phyloP scores from a whole-genome alignment of 495 filamentous ascomycete genomes.

The Penicillium ochrochloron region DNA sequence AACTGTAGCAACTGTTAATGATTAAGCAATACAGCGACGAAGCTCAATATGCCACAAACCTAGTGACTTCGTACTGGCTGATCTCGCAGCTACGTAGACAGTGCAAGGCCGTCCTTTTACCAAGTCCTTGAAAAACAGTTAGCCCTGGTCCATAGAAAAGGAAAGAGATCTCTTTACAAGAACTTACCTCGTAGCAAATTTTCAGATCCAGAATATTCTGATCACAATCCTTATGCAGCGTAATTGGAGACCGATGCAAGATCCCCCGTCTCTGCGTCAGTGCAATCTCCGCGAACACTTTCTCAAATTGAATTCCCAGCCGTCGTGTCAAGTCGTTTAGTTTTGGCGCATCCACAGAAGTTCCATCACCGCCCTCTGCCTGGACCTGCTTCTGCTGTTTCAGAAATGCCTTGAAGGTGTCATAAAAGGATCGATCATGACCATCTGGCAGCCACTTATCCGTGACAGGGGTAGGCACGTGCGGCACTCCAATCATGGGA shows the following conservation, averaged over 20 bases:
- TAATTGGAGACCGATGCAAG: slow-evolving; percentile 55
- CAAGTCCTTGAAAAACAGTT: slow-evolving; percentile 22
- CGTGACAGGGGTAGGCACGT: slow-evolving; percentile 27
- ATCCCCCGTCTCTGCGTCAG: slow-evolving; percentile 61
- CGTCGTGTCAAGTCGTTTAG: slow-evolving; percentile 57
- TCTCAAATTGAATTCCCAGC: slow-evolving; percentile 56
- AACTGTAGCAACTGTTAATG: slow-evolving; percentile 36
- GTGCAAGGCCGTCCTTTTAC: slow-evolving; percentile 35
- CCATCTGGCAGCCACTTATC: slow-evolving; percentile 48
- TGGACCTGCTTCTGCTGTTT: slow-evolving; percentile 36
- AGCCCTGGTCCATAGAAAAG: background rate
- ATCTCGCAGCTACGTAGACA: slow-evolving; percentile 45
- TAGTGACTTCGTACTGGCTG: slow-evolving; percentile 36
- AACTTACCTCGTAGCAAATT: slow-evolving; percentile 43
- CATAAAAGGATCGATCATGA: slow-evolving; percentile 52
- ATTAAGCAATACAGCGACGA: background rate
- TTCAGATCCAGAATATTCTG: slow-evolving; percentile 38
- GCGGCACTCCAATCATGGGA: slow-evolving; percentile 43
- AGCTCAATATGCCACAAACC: slow-evolving; percentile 28
- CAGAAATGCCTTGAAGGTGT: slow-evolving; percentile 47
- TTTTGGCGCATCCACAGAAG: slow-evolving; percentile 47
- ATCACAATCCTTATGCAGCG: slow-evolving; percentile 50
- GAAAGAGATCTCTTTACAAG: background rate
- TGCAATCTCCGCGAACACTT: slow-evolving; percentile 61
- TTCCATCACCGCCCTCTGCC: slow-evolving; percentile 28